Conservation (phyloP, 768 basidiomycete genomes). For the Amanita jacksonii region DNA sequence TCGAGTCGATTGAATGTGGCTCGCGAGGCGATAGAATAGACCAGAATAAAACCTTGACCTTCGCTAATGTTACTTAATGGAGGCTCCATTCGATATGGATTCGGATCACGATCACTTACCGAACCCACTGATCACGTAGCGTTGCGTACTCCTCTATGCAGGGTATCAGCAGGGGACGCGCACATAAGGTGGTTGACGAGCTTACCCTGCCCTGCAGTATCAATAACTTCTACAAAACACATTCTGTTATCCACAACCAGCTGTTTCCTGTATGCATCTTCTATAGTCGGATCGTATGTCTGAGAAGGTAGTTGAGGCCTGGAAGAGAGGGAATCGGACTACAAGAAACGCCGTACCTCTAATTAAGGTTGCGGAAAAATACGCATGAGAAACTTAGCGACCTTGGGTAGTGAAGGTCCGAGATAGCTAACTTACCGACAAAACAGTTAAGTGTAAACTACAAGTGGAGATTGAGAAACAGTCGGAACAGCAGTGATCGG, state of each 20-base stretch:
- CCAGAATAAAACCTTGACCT: conserved; percentile 95
- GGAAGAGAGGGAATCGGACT: not conserved
- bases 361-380: conserved; percentile 11
- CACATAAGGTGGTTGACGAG: conserved; percentile 13
- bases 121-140: conserved; percentile 94
- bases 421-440: conserved; percentile 57
- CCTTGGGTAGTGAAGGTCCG: conserved; percentile 9
- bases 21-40: conserved; percentile 94
- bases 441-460: conserved; percentile 96
- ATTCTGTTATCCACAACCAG: conserved; percentile 90
- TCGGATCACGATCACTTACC: conserved; percentile 42
- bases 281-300: conserved; percentile 98
- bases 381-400: conserved; percentile 5
- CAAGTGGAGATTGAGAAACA: no score
- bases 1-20: conserved; percentile 86
- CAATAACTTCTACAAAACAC: conserved; percentile 95
- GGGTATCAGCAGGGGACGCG: conserved; percentile 11
- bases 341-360: conserved; percentile 49
- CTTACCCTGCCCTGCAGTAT: conserved; percentile 95
- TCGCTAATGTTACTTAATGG: conserved; percentile 42
- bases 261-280: conserved; percentile 95
- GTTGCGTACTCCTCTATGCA: conserved; percentile 90
- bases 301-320: conserved; percentile 22
- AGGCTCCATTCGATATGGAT: conserved; percentile 9
- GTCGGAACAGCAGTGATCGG: no score